Percentiles rank a stretch among this genome's conserved stretches.
phyloP scores from a whole-genome alignment of 2,329 filamentous ascomycete genomes.

The Talaromyces sp. region DNA sequence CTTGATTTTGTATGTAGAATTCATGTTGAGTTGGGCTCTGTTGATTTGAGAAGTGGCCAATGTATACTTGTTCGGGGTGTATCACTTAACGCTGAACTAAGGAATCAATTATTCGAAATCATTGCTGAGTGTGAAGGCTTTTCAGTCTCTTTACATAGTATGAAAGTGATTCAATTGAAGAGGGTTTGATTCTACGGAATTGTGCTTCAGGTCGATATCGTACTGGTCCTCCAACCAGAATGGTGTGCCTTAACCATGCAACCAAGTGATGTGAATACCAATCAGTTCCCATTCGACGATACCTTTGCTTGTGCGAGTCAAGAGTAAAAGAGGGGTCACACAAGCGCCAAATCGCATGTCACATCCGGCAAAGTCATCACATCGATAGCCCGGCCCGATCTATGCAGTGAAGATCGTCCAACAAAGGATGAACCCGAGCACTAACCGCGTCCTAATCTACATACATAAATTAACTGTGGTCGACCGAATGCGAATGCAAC shows the following conservation, averaged over 20 bases:
- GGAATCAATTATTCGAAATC: not conserved
- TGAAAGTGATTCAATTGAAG: not conserved
- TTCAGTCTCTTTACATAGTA: not conserved
- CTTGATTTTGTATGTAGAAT: not conserved
- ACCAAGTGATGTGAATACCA: not conserved
- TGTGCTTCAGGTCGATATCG: not conserved
- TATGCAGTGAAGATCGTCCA: not conserved
- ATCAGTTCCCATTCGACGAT: not conserved
- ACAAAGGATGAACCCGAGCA: not conserved
- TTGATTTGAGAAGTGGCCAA: not conserved
- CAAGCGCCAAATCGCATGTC: not conserved
- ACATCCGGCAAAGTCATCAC: not conserved
- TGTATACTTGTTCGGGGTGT: not conserved
- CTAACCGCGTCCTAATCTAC: not conserved
- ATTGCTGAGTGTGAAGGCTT: not conserved
- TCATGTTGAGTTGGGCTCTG: not conserved
- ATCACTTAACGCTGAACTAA: not conserved
- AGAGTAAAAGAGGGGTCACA: not conserved
- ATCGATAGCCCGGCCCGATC: not conserved
- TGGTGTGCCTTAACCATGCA: not conserved
- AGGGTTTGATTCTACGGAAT: not conserved
- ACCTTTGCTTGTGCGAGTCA: not conserved
- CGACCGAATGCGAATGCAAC: not conserved
- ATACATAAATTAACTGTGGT: not conserved
- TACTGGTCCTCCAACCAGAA: not conserved